Base-by-base conservation (phyloP, 208 protist species). In the Trypanosoma brucei region DNA sequence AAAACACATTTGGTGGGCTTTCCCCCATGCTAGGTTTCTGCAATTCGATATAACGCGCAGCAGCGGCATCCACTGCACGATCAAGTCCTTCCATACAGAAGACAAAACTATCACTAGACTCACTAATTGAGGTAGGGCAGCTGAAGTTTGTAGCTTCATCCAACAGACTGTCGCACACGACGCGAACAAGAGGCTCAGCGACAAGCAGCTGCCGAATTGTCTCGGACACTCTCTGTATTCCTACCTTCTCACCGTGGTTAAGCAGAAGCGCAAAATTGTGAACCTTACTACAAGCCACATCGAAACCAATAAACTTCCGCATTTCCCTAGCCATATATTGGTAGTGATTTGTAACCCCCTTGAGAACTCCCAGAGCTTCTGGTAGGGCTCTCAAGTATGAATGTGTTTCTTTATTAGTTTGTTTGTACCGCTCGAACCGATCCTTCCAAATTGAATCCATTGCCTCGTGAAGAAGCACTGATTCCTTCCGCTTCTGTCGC, bases 81-180 rank as follows among this genome's bases (percentile, higher is more conserved):
- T 90, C 73, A 11, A 94, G 70, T 63, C 83, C 76, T 51, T 85
- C 77, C 69, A 92, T 82, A 57, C 85, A 94, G 68, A 86, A 94
- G 8, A 67, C 52, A 52, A 94, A 94, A 40, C 76, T 76, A 1
- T 40, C 56, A 44, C 84, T 91, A 2, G 74, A 73, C 48, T 84
- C 82, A 13, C 57, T 64, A n/a, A 94, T 62, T 34, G 66, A 76
- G 3, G 33, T 4, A 11, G 85, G 84, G 55, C 62, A 67, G 40
- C 57, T 70, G n/a, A 70, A 63, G 3, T 68, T 54, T 5, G 59
- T 44, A 7, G 57, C 58, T 3, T 45, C 55, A 6, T 67, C 38
- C 38, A 14, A 38, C n/a, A 92, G 57, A 58, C 72, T 88, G 13
- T 73, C 73, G 65, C 83, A 86, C 31, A 88, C 84, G 0, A 69